Conservation (phyloP, 352 stramenopile species). For the Thalassiosira ordinaria region DNA sequence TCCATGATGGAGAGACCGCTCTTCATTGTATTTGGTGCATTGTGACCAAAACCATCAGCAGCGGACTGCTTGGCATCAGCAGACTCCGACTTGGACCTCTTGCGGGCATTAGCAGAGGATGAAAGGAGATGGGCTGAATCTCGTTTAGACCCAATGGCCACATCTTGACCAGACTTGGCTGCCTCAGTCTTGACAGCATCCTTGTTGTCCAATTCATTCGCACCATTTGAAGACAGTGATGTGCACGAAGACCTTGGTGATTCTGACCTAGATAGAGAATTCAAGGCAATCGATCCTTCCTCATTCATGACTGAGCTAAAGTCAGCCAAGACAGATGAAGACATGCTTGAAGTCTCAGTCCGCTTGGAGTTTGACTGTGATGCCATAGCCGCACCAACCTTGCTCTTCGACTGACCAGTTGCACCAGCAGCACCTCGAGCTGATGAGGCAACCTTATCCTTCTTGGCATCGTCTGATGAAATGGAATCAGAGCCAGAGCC, state of each 20-base stretch:
- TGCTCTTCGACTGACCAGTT: too few species aligned
- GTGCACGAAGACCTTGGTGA: conserved; percentile 37
- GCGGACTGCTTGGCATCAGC: neutral
- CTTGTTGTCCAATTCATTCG: conserved; percentile 20
- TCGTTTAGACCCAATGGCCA: conserved; percentile 1
- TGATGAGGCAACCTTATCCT: conserved; percentile 25
- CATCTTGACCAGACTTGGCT: conserved; percentile 8
- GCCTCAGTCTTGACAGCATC: conserved; percentile 3
- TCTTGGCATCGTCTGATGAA: conserved; percentile 51
- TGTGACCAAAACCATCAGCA: conserved; percentile 10
- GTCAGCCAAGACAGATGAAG: conserved; percentile 48
- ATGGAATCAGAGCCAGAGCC: conserved; percentile 48
- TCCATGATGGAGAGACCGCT: conserved; percentile 51
- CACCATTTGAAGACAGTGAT: conserved; percentile 27
- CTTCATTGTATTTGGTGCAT: conserved; percentile 28
- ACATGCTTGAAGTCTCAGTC: conserved; percentile 55
- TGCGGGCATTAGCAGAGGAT: conserved; percentile 24
- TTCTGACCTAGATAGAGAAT: conserved; percentile 21
- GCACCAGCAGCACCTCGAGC: neutral
- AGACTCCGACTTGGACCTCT: conserved; percentile 12
- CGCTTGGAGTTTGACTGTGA: conserved; percentile 34
- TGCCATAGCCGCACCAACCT: conserved; percentile 17
- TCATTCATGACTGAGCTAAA: conserved; percentile 59
- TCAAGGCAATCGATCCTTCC: conserved; percentile 25
- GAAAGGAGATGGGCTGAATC: conserved; percentile 16